Evolutionary conservation across 176 grass and related monocot genomes (phyloP), one percentile per base, ranked within the genome.

Genomic region (Pontederia crassipes): DNA sequence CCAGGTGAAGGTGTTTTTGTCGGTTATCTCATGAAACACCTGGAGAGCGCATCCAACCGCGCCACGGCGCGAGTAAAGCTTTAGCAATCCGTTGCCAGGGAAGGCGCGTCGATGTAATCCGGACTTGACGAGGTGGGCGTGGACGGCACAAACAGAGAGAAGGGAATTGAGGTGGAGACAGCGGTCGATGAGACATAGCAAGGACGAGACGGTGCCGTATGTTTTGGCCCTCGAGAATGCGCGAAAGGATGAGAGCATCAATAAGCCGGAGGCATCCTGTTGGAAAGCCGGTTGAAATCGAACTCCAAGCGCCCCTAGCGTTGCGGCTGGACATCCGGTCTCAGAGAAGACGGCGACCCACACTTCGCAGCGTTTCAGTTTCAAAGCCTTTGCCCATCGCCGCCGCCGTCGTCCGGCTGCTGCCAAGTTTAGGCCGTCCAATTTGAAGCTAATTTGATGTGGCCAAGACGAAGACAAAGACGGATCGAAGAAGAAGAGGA

Each of bases 41-140:
- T 17, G n/a, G 10, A 89, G n/a, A 29, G 80, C 80, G 5, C 70
- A 62, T 8, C 52, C 12, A 12, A 57, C 28, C 2, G 66, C 57
- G 48, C 77, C 80, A 57, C 83, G 75, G 62, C 75, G 75, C 28
- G 83, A 78, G 59, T 95, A 90, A 10, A 80, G 80, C 8, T 66
- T 78, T 56, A 75, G 81, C 18, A 90, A 81, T 57, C 83, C 73
- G 73, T 85, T 90, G 58, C 59, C 67, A 45, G 87, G 84, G 65
- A 87, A 72, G 6, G 73, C 69, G 49, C 78, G 71, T 58, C 68
- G 24, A 63, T 54, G 79, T 70, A 82, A 72, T 28, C 83, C 75
- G 29, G 73, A 70, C 66, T 81, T 84, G 62, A 95, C 57, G 16
- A 95, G 80, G 67, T 67, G 72, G 8, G 82, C 74, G 46, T 89